These are phyloP conservation scores for Pseudogymnoascus sp. DNA, from an alignment of 2,329 filamentous ascomycete species.

Conservation along the genomic window DNA sequence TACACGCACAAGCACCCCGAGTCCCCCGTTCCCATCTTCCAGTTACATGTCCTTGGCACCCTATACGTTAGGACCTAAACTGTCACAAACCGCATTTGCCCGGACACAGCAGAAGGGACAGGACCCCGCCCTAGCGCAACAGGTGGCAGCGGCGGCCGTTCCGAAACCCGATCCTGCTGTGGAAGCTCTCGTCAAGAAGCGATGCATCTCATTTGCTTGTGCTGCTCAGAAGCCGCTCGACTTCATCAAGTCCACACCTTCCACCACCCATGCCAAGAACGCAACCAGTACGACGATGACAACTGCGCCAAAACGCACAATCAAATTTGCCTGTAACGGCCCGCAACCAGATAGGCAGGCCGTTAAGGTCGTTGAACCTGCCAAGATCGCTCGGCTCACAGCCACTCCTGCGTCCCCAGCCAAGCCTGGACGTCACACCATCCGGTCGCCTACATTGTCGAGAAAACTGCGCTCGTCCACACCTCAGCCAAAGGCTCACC, in stretches of 20 bases:
- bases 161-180: conserved; percentile 47
- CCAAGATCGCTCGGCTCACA: background rate
- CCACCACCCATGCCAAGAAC: conserved; percentile 32
- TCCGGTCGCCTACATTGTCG: conserved; percentile 24
- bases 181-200: conserved; percentile 65
- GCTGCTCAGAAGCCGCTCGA: conserved; percentile 42
- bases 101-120: background rate
- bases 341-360: conserved; percentile 31
- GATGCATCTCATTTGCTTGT: conserved; percentile 90
- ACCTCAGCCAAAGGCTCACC: conserved; percentile 14
- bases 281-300: conserved; percentile 28
- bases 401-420: conserved; percentile 15
- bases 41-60: conserved; percentile 35
- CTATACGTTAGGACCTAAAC: conserved; percentile 23
- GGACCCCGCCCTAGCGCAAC: conserved; percentile 20
- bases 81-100: conserved; percentile 13
- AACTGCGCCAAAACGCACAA: conserved; percentile 44
- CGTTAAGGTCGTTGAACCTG: conserved; percentile 12
- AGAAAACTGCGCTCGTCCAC: conserved; percentile 22
- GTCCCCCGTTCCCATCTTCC: conserved; percentile 67
- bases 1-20: conserved; percentile 78
- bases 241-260: conserved; percentile 29
- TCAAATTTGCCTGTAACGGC: conserved; percentile 69
- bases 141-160: conserved; percentile 21
- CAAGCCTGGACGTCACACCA: conserved; percentile 17